Evolutionary conservation across 805 yeast genomes (phyloP).

Genomic region (Candida suzukii): DNA sequence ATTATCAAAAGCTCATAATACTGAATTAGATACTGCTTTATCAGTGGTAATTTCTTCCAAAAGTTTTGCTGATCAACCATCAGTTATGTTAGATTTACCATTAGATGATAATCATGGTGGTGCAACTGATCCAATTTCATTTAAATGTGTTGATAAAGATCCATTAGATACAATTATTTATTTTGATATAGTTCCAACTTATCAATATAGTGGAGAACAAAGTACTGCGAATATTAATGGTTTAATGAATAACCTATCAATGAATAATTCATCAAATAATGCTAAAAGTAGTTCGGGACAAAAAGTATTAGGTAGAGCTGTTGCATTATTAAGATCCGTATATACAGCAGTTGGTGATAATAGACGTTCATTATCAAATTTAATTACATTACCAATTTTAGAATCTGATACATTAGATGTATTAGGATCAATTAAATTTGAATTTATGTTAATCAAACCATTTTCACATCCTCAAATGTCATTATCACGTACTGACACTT

Average conservation of each 20-base stretch:
- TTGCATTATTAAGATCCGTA: constrained; percentile 58
- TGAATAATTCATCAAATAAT: constrained; percentile 11
- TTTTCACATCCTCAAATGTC: constrained; percentile 66
- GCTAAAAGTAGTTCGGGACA: constrained; percentile 15
- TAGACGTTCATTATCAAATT: constrained; percentile 58
- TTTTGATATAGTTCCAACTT: constrained; percentile 89
- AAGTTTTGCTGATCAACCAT: constrained; percentile 41
- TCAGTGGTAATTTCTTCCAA: constrained; percentile 57
- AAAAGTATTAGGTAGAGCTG: constrained; percentile 73
- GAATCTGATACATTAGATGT: constrained; percentile 66
- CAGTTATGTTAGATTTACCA: constrained; percentile 67
- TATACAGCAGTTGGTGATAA: constrained; percentile 63
- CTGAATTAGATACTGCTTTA: constrained; percentile 83
- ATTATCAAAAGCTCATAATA: constrained; percentile 63
- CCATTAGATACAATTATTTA: constrained; percentile 52
- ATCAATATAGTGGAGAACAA: constrained; percentile 37
- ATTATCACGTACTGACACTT: constrained; percentile 63
- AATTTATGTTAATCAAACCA: constrained; percentile 62
- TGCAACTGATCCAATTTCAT: constrained; percentile 69
- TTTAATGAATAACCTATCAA: constrained; percentile 9
- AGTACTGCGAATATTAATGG: constrained; percentile 3
- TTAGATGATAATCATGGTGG: constrained; percentile 67
- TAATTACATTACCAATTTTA: constrained; percentile 67
- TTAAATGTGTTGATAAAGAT: constrained; percentile 46
- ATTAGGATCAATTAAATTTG: constrained; percentile 73